phyloP scores from a whole-genome alignment of 2,329 filamentous ascomycete genomes.

The Apiospora koreana region DNA sequence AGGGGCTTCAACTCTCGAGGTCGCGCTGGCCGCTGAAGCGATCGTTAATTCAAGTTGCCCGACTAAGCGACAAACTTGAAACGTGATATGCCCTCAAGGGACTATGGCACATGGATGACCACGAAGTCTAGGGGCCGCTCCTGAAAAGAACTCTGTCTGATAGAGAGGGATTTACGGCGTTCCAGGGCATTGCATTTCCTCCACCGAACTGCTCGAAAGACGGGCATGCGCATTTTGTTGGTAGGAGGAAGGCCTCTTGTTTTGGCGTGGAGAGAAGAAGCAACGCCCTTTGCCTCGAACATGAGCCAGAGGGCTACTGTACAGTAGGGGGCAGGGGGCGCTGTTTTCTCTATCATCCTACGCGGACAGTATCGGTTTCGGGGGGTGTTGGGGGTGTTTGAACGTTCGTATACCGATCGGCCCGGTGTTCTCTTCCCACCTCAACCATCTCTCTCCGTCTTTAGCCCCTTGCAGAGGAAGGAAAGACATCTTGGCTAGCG shows the following conservation, averaged over 20 bases:
- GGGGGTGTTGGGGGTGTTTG: neutral
- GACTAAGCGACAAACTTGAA: neutral
- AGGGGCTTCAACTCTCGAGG: constrained; percentile 7
- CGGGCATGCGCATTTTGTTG: neutral
- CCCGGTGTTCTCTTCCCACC: neutral
- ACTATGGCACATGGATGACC: neutral
- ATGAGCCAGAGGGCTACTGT: neutral
- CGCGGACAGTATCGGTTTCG: neutral
- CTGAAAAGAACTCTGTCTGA: neutral
- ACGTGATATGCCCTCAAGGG: neutral
- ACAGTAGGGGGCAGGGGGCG: neutral
- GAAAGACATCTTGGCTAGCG: neutral
- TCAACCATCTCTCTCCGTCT: neutral
- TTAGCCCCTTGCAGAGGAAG: neutral
- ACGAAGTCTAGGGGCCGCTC: neutral
- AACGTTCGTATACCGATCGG: neutral
- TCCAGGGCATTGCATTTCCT: neutral
- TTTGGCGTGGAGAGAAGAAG: too few relatives aligned
- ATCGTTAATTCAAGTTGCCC: neutral
- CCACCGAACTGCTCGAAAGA: neutral
- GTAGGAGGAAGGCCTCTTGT: neutral
- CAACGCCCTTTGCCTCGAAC: neutral
- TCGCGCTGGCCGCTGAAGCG: neutral
- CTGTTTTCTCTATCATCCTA: neutral
- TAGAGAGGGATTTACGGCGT: neutral